Evolutionary conservation across 345 rosid genomes (phyloP).

Genomic region (Salix suchowensis): DNA sequence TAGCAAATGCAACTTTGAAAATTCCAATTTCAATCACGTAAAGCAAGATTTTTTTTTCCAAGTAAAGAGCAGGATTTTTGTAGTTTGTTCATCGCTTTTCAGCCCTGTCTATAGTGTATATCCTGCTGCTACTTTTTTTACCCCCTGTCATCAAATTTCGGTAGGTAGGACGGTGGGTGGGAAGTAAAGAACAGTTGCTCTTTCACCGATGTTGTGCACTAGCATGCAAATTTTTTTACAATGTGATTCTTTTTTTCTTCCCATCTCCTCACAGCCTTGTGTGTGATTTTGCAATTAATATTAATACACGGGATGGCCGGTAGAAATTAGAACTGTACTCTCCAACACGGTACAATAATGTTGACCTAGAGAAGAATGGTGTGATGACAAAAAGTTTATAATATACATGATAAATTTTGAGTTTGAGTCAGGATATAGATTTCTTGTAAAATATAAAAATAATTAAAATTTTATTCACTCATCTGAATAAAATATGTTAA

Average conservation of each 20-base stretch:
- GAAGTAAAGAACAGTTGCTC: neutral
- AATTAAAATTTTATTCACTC: too few species aligned
- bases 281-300: neutral
- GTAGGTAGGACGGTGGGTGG: neutral
- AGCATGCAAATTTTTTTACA: too few species aligned
- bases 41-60: neutral
- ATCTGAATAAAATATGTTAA: too few species aligned
- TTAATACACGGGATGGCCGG: neutral
- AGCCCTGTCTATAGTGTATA: neutral
- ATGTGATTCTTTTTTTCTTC: too few species aligned
- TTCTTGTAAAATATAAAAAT: too few species aligned
- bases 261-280: neutral
- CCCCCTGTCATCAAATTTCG: neutral
- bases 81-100: neutral
- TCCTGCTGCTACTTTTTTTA: neutral
- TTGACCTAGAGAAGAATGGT: accelerated
- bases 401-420: too few species aligned
- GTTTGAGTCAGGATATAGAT: too few species aligned
- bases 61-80: neutral
- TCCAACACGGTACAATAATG: neutral
- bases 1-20: neutral
- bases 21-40: neutral
- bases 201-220: too few species aligned
- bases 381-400: accelerated
- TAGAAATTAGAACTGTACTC: neutral